A percentile compares a stretch with the other conserved stretches of the same genome.
These are phyloP conservation scores for Carpinus fangiana DNA, from an alignment of 306 rosid species.

Conservation along the genomic window DNA sequence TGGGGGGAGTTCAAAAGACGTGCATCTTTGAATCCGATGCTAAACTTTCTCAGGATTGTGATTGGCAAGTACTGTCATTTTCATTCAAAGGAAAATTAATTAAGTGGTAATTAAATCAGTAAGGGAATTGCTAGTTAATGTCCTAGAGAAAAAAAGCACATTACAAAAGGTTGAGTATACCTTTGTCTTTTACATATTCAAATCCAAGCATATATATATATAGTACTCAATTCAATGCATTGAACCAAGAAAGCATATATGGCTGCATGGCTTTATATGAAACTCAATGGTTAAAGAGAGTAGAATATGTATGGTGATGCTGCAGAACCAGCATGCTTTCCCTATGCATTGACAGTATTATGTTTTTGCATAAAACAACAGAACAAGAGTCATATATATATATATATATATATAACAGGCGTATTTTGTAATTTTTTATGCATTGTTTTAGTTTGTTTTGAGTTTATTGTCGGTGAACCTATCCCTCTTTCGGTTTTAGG, in stretches of 20 bases:
- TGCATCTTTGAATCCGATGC: slow-evolving; percentile 11
- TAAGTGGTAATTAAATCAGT: not conserved
- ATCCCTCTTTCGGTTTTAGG: no score
- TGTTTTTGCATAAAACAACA: no score
- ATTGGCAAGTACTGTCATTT: not conserved
- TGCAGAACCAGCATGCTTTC: not conserved
- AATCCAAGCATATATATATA: not conserved
- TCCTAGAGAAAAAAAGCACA: no score
- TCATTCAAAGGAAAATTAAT: not conserved
- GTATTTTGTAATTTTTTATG: no score
- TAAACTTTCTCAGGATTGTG: slow-evolving; percentile 14
- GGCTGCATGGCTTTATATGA: not conserved
- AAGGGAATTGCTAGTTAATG: no score
- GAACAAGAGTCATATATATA: no score
- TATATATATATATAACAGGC: no score
- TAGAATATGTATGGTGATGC: not conserved
- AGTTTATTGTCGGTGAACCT: no score
- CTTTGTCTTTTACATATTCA: not conserved
- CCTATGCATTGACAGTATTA: no score
- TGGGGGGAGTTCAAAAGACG: not conserved
- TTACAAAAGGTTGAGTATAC: no score
- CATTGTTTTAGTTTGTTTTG: no score
- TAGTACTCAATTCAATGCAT: not conserved
- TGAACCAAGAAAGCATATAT: not conserved
- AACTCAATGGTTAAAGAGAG: not conserved